phyloP scores from a whole-genome alignment of 495 filamentous ascomycete genomes.

The Aspergillus avenaceus region DNA sequence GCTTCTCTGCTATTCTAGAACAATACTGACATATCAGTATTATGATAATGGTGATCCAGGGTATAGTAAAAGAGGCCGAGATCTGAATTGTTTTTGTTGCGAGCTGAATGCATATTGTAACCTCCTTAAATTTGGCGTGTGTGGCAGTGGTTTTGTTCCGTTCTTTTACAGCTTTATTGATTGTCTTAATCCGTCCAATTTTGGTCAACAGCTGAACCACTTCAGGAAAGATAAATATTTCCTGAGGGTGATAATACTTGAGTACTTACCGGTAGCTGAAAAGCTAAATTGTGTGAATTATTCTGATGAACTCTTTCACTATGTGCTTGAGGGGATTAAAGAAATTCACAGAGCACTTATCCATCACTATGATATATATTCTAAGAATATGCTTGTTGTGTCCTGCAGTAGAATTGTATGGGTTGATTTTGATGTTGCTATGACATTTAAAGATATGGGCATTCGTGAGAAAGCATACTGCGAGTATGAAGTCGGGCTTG shows the following conservation, averaged over 20 bases:
- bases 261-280: conserved; percentile 12
- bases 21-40: conserved; percentile 6
- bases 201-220: conserved; percentile 1
- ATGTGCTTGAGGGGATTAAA: conserved; percentile 3
- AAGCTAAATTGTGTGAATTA: conserved; percentile 15
- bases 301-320: conserved; percentile 3
- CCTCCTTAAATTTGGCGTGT: too few species aligned
- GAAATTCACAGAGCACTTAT: conserved; percentile 6
- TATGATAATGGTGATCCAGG: too few species aligned
- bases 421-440: conserved; percentile 11
- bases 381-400: conserved; percentile 10
- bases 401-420: conserved; percentile 4
- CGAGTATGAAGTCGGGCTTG: conserved; percentile 13
- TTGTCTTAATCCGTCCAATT: conserved; percentile 6
- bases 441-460: conserved; percentile 3
- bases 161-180: too few species aligned
- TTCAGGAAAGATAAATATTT: conserved; percentile 10
- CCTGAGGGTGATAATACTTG: conserved; percentile 12
- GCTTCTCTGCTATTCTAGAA: neutral
- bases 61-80: too few species aligned
- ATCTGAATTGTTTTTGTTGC: too few species aligned
- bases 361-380: conserved; percentile 8
- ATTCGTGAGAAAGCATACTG: conserved; percentile 4
- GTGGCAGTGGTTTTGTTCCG: too few species aligned
- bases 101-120: too few species aligned